Evolutionary conservation across 306 rosid genomes (phyloP), one percentile per base, ranked within the genome.

Genomic region (Malus sieversii): DNA sequence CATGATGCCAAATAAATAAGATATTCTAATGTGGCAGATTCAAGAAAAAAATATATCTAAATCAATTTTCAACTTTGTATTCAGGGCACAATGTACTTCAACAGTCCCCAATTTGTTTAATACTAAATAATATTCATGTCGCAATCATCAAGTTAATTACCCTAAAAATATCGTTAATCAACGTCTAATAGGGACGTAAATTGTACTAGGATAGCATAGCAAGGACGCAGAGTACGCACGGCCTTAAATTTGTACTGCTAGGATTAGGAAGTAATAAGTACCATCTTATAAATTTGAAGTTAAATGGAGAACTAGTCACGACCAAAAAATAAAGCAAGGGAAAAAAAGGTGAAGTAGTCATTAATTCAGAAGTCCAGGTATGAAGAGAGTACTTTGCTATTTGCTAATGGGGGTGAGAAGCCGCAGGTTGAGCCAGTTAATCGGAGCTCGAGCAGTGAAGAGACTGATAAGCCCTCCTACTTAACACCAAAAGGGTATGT

Each of bases 361-460:
- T 33, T 33, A 33, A 33, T 33, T 33, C 35, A 60, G 45, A 25
- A 10, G 4, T 20, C 45, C 10, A 42, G 45, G 2, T 22, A 35
- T 11, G 27, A 52, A 70, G 60, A 70, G 73, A 45, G 40, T 20
- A 19, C 7, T 60, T 60, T 22, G 13, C 15, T 3, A 23, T 25
- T 60, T 60, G 35, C 19, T 60, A n/a, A 88, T 88, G 92, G 92
- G 35, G 66, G 77, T 65, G n/a, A 78, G 58, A 72, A 79, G 19
- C 18, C 81, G 84, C 61, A 86, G 70, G 75, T 23, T 81, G 59
- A 71, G 77, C 61, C 81, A 76, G 77, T 45, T 59, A 19, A 16
- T 80, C 14, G 73, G 75, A 38, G 71, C 52, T 79, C 60, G 48
- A 8, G 76, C 72, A 71, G 59, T 15, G 4, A 76, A 73, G 74